Evolutionary conservation across 805 yeast species (phyloP).

Genomic region (Myxozyma mucilagina): DNA sequence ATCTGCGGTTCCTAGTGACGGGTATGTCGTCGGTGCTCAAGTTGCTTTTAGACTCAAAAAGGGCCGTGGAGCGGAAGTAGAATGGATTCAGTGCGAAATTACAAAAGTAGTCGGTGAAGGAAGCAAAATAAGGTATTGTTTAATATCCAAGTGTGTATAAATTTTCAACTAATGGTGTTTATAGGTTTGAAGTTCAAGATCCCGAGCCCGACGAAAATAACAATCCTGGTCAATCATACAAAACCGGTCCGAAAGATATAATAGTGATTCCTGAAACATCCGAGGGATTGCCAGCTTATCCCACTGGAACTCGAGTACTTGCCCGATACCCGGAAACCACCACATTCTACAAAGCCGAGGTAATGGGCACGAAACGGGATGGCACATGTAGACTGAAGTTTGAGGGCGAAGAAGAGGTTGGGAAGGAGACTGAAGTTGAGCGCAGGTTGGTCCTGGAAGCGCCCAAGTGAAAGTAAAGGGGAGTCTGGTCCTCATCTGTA

Average conservation of each 20-base stretch:
- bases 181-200: conserved; percentile 83
- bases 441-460: conserved; percentile 79
- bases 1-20: conserved; percentile 18
- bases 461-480: conserved; percentile 10
- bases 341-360: conserved; percentile 93
- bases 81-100: conserved; percentile 96
- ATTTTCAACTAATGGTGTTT: neutral
- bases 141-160: neutral
- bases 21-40: conserved; percentile 56
- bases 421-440: conserved; percentile 91
- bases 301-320: conserved; percentile 76
- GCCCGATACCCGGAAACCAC: conserved; percentile 98
- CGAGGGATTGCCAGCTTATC: conserved; percentile 53
- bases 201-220: conserved; percentile 96
- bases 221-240: conserved; percentile 82
- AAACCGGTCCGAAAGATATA: conserved; percentile 78
- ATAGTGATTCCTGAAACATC: conserved; percentile 64
- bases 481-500: neutral
- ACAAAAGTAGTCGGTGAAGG: conserved; percentile 75
- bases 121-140: conserved; percentile 39
- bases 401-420: conserved; percentile 96
- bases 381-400: conserved; percentile 78
- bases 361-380: conserved; percentile 71
- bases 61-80: conserved; percentile 70
- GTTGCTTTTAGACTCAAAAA: conserved; percentile 76